A percentile compares a stretch with the other conserved stretches of the same genome.
Evolutionary conservation across 208 protist genomes (phyloP).

Genomic region (Trypanosoma vivax): DNA sequence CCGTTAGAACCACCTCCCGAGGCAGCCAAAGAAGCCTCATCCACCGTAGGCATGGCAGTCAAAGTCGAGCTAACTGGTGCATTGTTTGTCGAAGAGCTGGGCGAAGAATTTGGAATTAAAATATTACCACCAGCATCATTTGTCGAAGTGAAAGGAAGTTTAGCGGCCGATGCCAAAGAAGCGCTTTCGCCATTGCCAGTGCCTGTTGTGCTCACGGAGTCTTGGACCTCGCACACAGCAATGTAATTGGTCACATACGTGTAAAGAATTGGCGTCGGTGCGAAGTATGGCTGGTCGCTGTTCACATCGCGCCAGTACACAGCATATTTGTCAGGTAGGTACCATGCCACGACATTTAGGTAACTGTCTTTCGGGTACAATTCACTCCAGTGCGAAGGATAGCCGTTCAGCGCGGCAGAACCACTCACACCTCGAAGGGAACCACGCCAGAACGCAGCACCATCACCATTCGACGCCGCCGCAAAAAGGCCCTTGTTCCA

Average conservation of each 20-base stretch:
- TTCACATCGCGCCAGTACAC: background rate
- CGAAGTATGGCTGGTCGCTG: background rate
- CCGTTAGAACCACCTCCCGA: too few species aligned
- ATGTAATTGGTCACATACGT: background rate
- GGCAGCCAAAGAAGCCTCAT: too few species aligned
- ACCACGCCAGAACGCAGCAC: conserved; percentile 2
- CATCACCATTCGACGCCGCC: background rate
- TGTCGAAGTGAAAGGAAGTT: too few species aligned
- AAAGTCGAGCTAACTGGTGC: too few species aligned
- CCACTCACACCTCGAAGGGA: background rate
- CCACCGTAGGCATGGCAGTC: too few species aligned
- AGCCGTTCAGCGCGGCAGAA: background rate
- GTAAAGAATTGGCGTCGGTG: background rate
- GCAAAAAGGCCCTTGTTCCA: background rate
- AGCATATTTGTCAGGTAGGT: background rate
- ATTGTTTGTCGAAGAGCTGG: too few species aligned
- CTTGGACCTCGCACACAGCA: background rate
- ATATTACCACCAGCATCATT: too few species aligned
- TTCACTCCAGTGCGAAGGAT: background rate
- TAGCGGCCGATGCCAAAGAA: too few species aligned
- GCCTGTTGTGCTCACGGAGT: background rate
- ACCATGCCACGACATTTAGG: background rate
- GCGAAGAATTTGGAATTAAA: too few species aligned
- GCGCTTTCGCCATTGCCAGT: background rate
- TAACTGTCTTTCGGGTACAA: background rate